A percentile compares a stretch with the other conserved stretches of the same genome.
phyloP scores from a whole-genome alignment of 2,329 filamentous ascomycete genomes.

The Xylariaceae sp. region DNA sequence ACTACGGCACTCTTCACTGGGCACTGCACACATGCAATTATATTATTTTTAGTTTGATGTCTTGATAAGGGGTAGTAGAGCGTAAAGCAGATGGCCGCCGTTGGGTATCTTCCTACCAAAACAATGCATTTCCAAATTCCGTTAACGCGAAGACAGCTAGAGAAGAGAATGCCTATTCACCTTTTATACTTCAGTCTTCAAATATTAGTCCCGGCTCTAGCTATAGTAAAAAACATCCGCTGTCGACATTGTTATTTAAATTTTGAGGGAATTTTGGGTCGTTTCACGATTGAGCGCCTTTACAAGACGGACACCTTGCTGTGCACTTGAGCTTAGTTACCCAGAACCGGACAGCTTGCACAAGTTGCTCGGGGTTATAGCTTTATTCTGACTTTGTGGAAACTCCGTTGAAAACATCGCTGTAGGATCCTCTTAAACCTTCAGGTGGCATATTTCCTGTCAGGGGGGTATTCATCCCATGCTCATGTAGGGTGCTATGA shows the following conservation, averaged over 20 bases:
- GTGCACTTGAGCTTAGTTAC: slow-evolving; percentile 17
- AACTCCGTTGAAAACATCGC: slow-evolving; percentile 32
- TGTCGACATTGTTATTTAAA: slow-evolving; percentile 2
- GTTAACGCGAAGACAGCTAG: slow-evolving; percentile 18
- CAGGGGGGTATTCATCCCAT: slow-evolving; percentile 36
- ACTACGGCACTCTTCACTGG: neutral
- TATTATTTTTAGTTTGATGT: slow-evolving; percentile 20
- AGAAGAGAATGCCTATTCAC: slow-evolving; percentile 9
- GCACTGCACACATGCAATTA: slow-evolving; percentile 4
- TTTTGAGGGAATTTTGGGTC: neutral
- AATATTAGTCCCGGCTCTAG: slow-evolving; percentile 15
- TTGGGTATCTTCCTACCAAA: slow-evolving; percentile 32
- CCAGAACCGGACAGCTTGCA: slow-evolving; percentile 14
- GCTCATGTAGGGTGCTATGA: slow-evolving; percentile 37
- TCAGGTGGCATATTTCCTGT: slow-evolving; percentile 40
- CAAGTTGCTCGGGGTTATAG: slow-evolving; percentile 14
- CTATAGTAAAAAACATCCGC: slow-evolving; percentile 11
- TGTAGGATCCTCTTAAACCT: slow-evolving; percentile 35
- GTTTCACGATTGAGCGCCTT: slow-evolving; percentile 10
- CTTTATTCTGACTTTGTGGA: slow-evolving; percentile 35
- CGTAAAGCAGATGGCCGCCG: slow-evolving; percentile 26
- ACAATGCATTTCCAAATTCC: slow-evolving; percentile 26
- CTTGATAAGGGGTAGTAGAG: slow-evolving; percentile 14
- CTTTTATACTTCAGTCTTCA: slow-evolving; percentile 18
- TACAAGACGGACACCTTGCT: slow-evolving; percentile 8